A percentile compares a stretch with the other conserved stretches of the same genome.
Evolutionary conservation across 2,329 filamentous ascomycete genomes (phyloP).

Genomic region (Calonectria montana): DNA sequence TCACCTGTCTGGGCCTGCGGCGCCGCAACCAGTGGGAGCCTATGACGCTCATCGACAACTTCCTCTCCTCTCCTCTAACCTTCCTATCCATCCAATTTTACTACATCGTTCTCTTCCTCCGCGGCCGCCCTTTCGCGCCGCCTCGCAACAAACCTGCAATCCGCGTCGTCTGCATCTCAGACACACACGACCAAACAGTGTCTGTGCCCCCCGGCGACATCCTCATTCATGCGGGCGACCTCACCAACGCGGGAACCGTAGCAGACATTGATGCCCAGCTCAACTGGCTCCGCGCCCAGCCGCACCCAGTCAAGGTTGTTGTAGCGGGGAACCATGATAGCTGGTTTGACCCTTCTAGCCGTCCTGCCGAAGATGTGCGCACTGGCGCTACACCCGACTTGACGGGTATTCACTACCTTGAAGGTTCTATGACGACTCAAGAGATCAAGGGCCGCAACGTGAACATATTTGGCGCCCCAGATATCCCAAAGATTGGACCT

Average conservation of each 20-base stretch:
- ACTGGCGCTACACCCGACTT: constrained; percentile 69
- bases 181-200: constrained; percentile 79
- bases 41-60: constrained; percentile 67
- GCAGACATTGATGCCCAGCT: constrained; percentile 83
- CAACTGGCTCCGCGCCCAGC: constrained; percentile 81
- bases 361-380: constrained; percentile 66
- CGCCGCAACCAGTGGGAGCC: constrained; percentile 60
- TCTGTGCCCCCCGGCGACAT: constrained; percentile 81
- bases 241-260: constrained; percentile 78
- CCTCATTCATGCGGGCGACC: constrained; percentile 89
- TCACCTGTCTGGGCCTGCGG: constrained; percentile 59
- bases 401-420: constrained; percentile 78
- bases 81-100: constrained; percentile 73
- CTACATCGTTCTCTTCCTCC: constrained; percentile 72
- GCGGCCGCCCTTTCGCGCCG: constrained; percentile 72
- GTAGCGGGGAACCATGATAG: constrained; percentile 92
- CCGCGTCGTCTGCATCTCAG: constrained; percentile 87
- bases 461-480: constrained; percentile 80
- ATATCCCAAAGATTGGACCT: constrained; percentile 82
- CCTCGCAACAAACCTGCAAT: constrained; percentile 68
- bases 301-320: constrained; percentile 83
- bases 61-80: constrained; percentile 76
- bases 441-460: constrained; percentile 68
- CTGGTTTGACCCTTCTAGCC: constrained; percentile 78
- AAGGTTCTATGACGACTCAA: constrained; percentile 74